Evolutionary conservation across 306 rosid species (phyloP).

Genomic region (Ammopiptanthus mongolicus): DNA sequence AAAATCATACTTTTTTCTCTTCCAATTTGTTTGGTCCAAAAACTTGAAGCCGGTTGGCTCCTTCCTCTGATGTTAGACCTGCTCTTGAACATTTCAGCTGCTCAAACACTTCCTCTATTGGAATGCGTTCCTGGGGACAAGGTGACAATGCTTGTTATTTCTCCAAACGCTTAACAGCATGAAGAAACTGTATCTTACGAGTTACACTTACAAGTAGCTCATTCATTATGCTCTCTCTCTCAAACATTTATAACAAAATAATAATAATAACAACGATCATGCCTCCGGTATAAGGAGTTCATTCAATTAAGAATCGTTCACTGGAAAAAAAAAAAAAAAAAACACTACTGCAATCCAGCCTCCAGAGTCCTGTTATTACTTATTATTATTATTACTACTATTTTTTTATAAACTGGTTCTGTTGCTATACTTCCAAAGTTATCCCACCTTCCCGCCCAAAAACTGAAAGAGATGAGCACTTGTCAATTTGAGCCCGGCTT

Average conservation of each 20-base stretch:
- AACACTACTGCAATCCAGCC: background rate
- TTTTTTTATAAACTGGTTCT: no score
- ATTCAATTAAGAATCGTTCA: background rate
- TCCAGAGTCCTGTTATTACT: background rate
- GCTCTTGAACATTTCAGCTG: slow-evolving; percentile 78
- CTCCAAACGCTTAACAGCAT: background rate
- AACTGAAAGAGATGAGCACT: no score
- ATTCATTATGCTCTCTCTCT: background rate
- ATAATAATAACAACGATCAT: background rate
- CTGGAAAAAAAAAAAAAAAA: background rate
- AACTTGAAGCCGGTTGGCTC: slow-evolving; percentile 75
- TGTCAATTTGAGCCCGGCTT: no score
- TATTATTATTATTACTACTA: no score
- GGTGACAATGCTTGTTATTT: background rate
- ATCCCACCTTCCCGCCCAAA: no score
- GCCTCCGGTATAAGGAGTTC: background rate
- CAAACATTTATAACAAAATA: background rate
- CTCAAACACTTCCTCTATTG: slow-evolving; percentile 86
- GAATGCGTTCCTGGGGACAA: slow-evolving; percentile 68
- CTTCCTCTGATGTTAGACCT: slow-evolving; percentile 82
- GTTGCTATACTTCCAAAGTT: no score
- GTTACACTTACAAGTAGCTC: background rate
- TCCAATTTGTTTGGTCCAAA: slow-evolving; percentile 96
- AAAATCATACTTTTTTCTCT: slow-evolving; percentile 64
- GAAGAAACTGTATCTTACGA: background rate